Conservation (phyloP, 257 asterid genomes). For the Nicotiana tomentosiformis region DNA sequence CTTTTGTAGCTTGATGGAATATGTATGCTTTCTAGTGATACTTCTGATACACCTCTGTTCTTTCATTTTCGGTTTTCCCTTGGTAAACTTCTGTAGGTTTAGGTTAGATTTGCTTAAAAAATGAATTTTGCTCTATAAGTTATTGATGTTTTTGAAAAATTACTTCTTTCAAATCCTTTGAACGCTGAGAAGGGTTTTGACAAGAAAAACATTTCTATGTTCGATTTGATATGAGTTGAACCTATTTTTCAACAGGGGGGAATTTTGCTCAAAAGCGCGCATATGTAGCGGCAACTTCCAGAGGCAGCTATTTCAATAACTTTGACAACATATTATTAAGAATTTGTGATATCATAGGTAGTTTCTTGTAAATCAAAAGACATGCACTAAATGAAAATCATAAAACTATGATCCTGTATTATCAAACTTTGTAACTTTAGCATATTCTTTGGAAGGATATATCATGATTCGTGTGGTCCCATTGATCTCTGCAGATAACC, state of each 20-base stretch:
- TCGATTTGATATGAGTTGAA: not conserved
- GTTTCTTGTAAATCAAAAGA: not conserved
- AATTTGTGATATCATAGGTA: not conserved
- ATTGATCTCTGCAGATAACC: too few species aligned
- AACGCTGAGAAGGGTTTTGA: too few species aligned
- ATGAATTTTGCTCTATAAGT: not conserved
- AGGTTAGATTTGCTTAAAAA: not conserved
- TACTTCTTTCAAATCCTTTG: not conserved
- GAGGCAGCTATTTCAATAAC: not conserved
- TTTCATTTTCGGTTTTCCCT: not conserved
- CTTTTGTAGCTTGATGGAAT: slow-evolving; percentile 1
- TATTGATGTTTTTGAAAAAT: not conserved
- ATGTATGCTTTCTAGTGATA: not conserved
- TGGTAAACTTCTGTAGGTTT: not conserved
- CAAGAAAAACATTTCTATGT: not conserved
- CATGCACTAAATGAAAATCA: not conserved
- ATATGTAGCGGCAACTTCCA: not conserved
- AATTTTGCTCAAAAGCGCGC: not conserved
- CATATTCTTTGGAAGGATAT: not conserved
- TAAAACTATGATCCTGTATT: not conserved
- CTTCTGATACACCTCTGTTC: not conserved
- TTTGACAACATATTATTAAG: not conserved
- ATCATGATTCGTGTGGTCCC: not conserved
- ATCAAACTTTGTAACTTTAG: not conserved
- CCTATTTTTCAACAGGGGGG: not conserved